Evolutionary conservation across 2,329 filamentous ascomycete genomes (phyloP), one percentile per base, ranked within the genome.

Genomic region (Dendrostoma leiphaemia): DNA sequence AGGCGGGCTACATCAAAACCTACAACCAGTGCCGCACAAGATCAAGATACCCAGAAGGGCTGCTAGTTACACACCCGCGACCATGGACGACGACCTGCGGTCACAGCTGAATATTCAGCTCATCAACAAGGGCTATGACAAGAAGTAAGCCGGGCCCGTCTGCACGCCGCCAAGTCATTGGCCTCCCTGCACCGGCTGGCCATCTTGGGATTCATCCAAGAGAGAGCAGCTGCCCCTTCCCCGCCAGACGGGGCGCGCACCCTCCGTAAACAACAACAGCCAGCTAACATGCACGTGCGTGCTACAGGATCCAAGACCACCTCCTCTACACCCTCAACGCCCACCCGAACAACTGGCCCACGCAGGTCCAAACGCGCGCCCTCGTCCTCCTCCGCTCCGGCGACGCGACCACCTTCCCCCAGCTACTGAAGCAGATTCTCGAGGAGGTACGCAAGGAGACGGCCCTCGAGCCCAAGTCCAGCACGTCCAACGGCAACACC

Each of bases 231-330:
- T n/a, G n/a, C n/a, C n/a, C n/a, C n/a, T n/a, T n/a, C n/a, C n/a
- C n/a, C n/a, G n/a, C n/a, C n/a, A n/a, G n/a, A n/a, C n/a, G n/a
- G n/a, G n/a, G n/a, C n/a, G n/a, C n/a, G n/a, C n/a, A n/a, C n/a
- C n/a, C n/a, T n/a, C n/a, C n/a, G n/a, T n/a, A n/a, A n/a, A n/a
- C n/a, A n/a, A n/a, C 13, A 37, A 37, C 34, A 15, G 34, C 17
- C 15, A 23, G 32, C n/a, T 8, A 34, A 34, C 19, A 32, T 28
- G 28, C 26, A 48, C 47, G 24, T 13, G 12, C n/a, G n/a, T n/a
- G n/a, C n/a, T n/a, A n/a, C 64, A 85, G 84, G 61, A 86, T 87
- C 62, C 83, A 86, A 74, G 83, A 86, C 54, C 71, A 77, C 40
- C 78, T 87, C 64, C 79, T 86, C 38, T 83, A 86, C 70, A 69